Percentiles rank a stretch among this genome's conserved stretches.
Evolutionary conservation across 352 stramenopile species (phyloP).

Genomic region (Phytophthora meadii): DNA sequence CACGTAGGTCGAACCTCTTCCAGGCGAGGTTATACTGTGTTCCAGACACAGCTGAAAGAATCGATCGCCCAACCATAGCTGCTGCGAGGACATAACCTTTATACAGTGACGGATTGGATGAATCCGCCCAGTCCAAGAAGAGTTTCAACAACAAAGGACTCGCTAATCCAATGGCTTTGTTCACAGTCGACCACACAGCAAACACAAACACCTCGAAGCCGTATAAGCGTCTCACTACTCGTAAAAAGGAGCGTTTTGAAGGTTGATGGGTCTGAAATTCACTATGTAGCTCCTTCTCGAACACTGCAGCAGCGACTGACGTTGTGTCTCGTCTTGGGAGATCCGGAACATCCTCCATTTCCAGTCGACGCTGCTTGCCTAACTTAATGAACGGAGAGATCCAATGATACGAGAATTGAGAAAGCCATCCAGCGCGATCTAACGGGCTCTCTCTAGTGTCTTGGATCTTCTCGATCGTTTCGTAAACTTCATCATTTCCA

Average conservation of each 20-base stretch:
- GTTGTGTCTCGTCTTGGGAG: slow-evolving; percentile 63
- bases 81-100: slow-evolving; percentile 67
- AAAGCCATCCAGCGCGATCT: slow-evolving; percentile 60
- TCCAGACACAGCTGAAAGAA: slow-evolving; percentile 66
- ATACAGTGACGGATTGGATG: slow-evolving; percentile 40
- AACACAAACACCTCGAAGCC: slow-evolving; percentile 64
- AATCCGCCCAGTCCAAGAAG: slow-evolving; percentile 78
- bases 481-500: background rate
- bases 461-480: slow-evolving; percentile 2
- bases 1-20: slow-evolving; percentile 78
- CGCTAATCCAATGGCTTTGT: slow-evolving; percentile 73
- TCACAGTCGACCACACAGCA: slow-evolving; percentile 69
- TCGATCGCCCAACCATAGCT: slow-evolving; percentile 57
- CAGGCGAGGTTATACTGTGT: slow-evolving; percentile 85
- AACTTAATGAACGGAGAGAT: slow-evolving; percentile 71
- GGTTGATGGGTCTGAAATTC: slow-evolving; percentile 41
- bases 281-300: slow-evolving; percentile 48
- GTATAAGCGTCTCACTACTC: slow-evolving; percentile 60
- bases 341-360: slow-evolving; percentile 64
- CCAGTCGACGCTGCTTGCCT: slow-evolving; percentile 57
- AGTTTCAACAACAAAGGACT: slow-evolving; percentile 83
- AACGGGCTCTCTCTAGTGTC: slow-evolving; percentile 43
- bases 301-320: slow-evolving; percentile 42
- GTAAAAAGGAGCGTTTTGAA: slow-evolving; percentile 57
- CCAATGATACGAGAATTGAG: slow-evolving; percentile 73